phyloP scores from a whole-genome alignment of 2,329 filamentous ascomycete genomes.

The Ascochyta koolunga region DNA sequence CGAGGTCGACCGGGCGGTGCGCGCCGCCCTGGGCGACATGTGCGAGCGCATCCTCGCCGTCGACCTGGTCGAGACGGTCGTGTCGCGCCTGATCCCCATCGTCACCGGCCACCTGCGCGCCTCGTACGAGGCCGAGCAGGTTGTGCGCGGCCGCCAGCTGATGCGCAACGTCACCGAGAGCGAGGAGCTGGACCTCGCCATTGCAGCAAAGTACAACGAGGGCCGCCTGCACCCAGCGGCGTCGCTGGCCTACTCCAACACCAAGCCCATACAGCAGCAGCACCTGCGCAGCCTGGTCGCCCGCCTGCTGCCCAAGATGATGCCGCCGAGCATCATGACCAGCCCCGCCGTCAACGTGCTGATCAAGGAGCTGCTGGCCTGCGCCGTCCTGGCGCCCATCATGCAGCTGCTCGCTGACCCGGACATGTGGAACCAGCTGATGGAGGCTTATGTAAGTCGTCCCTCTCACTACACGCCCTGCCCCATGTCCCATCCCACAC shows the following conservation, averaged over 20 bases:
- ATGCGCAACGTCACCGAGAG: slow-evolving; percentile 92
- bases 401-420: slow-evolving; percentile 84
- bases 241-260: slow-evolving; percentile 81
- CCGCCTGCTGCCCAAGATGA: slow-evolving; percentile 73
- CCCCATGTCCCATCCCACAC: not conserved
- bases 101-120: slow-evolving; percentile 87
- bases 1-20: slow-evolving; percentile 82
- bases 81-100: slow-evolving; percentile 83
- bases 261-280: slow-evolving; percentile 83
- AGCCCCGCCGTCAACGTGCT: slow-evolving; percentile 82
- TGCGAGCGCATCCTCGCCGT: slow-evolving; percentile 74
- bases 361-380: slow-evolving; percentile 88
- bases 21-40: slow-evolving; percentile 73
- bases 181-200: slow-evolving; percentile 92
- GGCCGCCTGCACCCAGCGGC: slow-evolving; percentile 88
- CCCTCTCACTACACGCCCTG: too few relatives aligned
- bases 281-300: slow-evolving; percentile 79
- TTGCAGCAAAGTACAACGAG: slow-evolving; percentile 91
- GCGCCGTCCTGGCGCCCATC: slow-evolving; percentile 84
- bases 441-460: slow-evolving; percentile 74
- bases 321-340: slow-evolving; percentile 75
- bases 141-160: slow-evolving; percentile 84
- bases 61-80: slow-evolving; percentile 83
- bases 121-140: slow-evolving; percentile 87
- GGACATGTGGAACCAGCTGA: slow-evolving; percentile 96